Percentiles rank a stretch among this genome's conserved stretches.
Evolutionary conservation across 108 stramenopile genomes (phyloP).

Genomic region (Stephanodiscus triporus): DNA sequence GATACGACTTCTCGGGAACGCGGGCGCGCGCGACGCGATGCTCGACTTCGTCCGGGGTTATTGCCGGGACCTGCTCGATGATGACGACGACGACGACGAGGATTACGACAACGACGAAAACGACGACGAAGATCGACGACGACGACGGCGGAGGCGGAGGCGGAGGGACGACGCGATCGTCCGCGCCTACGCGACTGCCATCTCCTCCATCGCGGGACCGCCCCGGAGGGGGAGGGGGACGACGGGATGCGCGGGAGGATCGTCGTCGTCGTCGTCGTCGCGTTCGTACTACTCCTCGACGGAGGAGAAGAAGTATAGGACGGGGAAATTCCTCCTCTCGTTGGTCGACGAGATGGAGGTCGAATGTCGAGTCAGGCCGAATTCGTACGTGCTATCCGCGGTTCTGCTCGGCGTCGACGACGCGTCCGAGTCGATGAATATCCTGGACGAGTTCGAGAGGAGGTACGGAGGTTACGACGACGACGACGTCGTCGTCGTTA

Average conservation of each 20-base stretch:
- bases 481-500: no score
- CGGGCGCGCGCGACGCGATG: constrained; percentile 35
- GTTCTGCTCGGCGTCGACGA: constrained; percentile 47
- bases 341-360: constrained; percentile 45
- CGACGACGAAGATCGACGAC: no score
- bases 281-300: no score
- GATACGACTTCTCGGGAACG: constrained; percentile 33
- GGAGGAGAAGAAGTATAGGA: constrained; percentile 4
- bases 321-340: constrained; percentile 29
- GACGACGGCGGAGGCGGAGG: background rate
- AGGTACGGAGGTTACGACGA: no score
- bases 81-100: background rate
- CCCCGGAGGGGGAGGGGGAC: background rate
- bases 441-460: constrained; percentile 24
- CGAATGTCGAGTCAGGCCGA: background rate
- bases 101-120: no score
- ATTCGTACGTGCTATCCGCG: constrained; percentile 40
- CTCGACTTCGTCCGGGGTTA: constrained; percentile 33
- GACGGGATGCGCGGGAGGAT: background rate
- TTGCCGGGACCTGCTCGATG: constrained; percentile 31
- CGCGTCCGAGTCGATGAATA: constrained; percentile 13
- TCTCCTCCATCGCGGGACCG: constrained; percentile 29
- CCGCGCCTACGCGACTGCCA: constrained; percentile 37
- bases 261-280: constrained; percentile 1
- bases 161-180: constrained; percentile 1